Conservation (phyloP, 176 grass and related monocot genomes). For the Rhipidocladum racemiflorum region DNA sequence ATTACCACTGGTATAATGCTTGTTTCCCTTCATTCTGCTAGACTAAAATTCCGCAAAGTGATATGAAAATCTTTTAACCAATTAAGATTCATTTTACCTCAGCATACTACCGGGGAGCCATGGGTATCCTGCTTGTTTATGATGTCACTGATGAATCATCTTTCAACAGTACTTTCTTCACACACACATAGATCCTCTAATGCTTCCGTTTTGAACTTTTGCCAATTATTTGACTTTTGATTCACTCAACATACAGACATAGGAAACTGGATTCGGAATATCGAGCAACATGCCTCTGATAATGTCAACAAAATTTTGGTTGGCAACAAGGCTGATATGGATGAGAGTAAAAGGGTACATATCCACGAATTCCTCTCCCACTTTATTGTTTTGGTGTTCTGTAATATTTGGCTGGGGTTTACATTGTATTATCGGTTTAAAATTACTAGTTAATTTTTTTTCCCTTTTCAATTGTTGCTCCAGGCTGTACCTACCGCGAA, state of each 20-base stretch:
- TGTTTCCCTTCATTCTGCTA: background rate
- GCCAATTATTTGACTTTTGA: constrained; percentile 23
- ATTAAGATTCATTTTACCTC: constrained; percentile 37
- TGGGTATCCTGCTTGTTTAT: constrained; percentile 97
- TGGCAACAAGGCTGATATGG: constrained; percentile 98
- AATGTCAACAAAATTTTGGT: constrained; percentile 97
- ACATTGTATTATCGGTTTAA: background rate
- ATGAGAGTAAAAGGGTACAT: constrained; percentile 86
- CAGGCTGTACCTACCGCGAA: constrained; percentile 94
- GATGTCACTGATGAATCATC: constrained; percentile 96
- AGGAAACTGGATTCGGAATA: constrained; percentile 96
- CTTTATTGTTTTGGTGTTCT: background rate
- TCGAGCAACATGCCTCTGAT: constrained; percentile 97
- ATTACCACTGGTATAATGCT: constrained; percentile 78
- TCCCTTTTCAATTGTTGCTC: constrained; percentile 13
- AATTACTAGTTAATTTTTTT: constrained; percentile 1
- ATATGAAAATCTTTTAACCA: background rate
- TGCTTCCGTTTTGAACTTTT: constrained; percentile 16
- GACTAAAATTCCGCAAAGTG: background rate
- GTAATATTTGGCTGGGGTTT: background rate
- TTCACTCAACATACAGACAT: constrained; percentile 54
- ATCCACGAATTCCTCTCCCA: background rate
- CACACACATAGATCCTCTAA: background rate
- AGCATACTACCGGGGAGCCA: constrained; percentile 95
- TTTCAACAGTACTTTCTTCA: constrained; percentile 83